Base-by-base conservation (phyloP, 352 stramenopile species). In the Chrysophaeum taylorii region DNA sequence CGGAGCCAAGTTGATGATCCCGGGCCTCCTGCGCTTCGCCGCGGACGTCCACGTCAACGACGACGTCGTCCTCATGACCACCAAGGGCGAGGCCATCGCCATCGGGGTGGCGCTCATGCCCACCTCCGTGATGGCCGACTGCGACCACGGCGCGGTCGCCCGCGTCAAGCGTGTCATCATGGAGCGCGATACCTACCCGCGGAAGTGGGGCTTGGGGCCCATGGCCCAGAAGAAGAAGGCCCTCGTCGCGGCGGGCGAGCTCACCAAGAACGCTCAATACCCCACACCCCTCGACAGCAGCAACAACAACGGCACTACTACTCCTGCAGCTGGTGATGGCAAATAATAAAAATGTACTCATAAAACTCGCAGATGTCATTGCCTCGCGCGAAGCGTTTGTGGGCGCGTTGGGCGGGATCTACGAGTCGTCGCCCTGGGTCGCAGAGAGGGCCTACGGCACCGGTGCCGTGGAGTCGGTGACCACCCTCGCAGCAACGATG, bases 81-180 rank as follows among this genome's bases (percentile, higher is more conserved):
- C 95, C 66, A 99, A 99, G 87, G 96, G 96, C 54, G 96, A 99
- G 79, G 96, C 96, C 0, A 96, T 99, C 75, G 95, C 95, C 38
- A 86, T 99, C 0, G 96, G 89, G 25, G 97, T 99, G 74, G 96
- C 96, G 0, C 95, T 99, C 83, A 99, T 99, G 96, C 98, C 93
- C 0, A 99, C 96, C 0, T 87, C 94, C 12, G 94, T 99, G 50
- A 99, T 99, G 95, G 95, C 95, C 12, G 98, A 94, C 37, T 96
- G 93, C 69, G 96, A 99, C 89, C 96, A 99, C 81, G 96, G 96
- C 27, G 91, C 98, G 12, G 96, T 99, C 14, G 94, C 94, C 42
- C 99, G 98, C 87, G 98, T 99, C 79, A 99, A 99, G 84, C 90
- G 96, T 60, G 95, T 99, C 35, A 98, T 99, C 79, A 99, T 99